Percentiles rank a stretch among this genome's conserved stretches.
Evolutionary conservation across 345 rosid species (phyloP).

Genomic region (Aethionema arabicum): DNA sequence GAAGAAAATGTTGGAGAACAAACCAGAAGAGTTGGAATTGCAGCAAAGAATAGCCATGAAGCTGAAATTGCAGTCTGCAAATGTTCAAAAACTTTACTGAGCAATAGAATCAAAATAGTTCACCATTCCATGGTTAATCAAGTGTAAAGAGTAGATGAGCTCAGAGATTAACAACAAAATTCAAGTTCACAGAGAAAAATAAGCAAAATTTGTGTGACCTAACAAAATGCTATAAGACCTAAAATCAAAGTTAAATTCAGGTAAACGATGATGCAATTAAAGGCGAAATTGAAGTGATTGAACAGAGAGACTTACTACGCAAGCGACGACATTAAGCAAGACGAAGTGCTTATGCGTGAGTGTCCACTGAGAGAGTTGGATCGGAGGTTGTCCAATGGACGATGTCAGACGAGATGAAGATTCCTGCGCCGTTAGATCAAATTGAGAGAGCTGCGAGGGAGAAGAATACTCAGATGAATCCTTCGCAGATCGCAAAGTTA

Average conservation of each 20-base stretch:
- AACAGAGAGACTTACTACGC: slow-evolving; percentile 45
- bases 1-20: slow-evolving; percentile 13
- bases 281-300: not conserved
- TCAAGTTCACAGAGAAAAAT: not conserved
- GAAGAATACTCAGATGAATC: slow-evolving; percentile 19
- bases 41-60: slow-evolving; percentile 79
- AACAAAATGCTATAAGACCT: not conserved
- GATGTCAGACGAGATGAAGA: slow-evolving; percentile 40
- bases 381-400: slow-evolving; percentile 58
- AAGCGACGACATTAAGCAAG: slow-evolving; percentile 62
- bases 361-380: slow-evolving; percentile 56
- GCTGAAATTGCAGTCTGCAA: slow-evolving; percentile 77
- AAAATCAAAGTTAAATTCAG: slow-evolving; percentile 11
- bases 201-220: slow-evolving; percentile 7
- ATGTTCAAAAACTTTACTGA: not conserved
- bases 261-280: not conserved
- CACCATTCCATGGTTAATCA: not conserved
- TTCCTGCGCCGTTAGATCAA: slow-evolving; percentile 9
- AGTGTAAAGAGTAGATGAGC: too few relatives aligned
- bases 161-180: not conserved
- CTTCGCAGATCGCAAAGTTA: slow-evolving; percentile 32
- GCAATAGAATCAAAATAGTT: not conserved
- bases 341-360: slow-evolving; percentile 68
- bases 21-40: slow-evolving; percentile 87
- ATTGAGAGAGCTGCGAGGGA: slow-evolving; percentile 19